Percentiles rank a stretch among this genome's conserved stretches.
Evolutionary conservation across 306 rosid species (phyloP).

Genomic region (Sicyos baderoa): DNA sequence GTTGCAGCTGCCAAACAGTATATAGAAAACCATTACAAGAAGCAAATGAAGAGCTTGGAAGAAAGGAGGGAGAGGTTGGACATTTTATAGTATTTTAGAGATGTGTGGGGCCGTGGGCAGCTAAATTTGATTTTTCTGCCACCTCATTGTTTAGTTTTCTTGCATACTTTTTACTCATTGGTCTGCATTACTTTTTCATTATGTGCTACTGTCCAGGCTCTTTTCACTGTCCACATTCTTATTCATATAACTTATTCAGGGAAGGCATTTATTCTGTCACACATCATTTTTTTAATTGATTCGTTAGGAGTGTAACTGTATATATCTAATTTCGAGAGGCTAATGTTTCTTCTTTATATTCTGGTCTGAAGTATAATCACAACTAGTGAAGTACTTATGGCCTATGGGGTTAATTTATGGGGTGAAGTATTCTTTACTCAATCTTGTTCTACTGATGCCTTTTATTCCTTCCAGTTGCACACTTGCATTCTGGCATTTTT

Average conservation of each 20-base stretch:
- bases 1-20: slow-evolving; percentile 94
- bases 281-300: background rate
- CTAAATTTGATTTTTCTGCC: background rate
- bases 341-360: background rate
- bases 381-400: background rate
- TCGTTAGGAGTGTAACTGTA: background rate
- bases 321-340: background rate
- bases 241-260: slow-evolving; percentile 1
- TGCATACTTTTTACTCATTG: background rate
- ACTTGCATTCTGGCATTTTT: background rate
- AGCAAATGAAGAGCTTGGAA: slow-evolving; percentile 90
- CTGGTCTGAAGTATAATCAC: background rate
- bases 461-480: background rate
- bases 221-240: background rate
- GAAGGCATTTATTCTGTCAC: background rate
- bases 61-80: slow-evolving; percentile 81
- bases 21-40: slow-evolving; percentile 94
- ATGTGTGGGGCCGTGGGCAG: background rate
- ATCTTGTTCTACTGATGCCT: background rate
- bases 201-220: background rate
- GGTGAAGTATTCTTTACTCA: background rate
- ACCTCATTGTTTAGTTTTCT: background rate
- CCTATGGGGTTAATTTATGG: background rate
- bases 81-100: slow-evolving; percentile 24
- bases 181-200: background rate